A percentile compares a stretch with the other conserved stretches of the same genome.
Evolutionary conservation across 768 basidiomycete genomes (phyloP).

Genomic region (Hydnomerulius pinastri): DNA sequence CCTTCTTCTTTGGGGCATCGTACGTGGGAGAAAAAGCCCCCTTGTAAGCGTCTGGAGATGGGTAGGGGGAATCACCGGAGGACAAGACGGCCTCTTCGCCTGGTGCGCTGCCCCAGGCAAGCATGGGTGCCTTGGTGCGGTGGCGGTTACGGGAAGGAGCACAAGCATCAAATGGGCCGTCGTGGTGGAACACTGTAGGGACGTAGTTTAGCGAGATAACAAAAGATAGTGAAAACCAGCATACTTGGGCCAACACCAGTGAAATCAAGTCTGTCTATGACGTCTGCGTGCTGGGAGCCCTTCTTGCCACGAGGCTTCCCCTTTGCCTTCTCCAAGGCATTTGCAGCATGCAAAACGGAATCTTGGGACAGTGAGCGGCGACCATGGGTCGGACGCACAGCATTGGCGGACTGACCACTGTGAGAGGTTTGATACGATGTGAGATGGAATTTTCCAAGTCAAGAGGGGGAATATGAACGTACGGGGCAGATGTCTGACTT

Average conservation of each 20-base stretch:
- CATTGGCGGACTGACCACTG: conserved; percentile 24
- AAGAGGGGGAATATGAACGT: conserved; percentile 30
- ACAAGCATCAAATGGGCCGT: conserved; percentile 90
- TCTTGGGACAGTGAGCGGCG: conserved; percentile 55
- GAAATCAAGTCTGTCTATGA: conserved; percentile 87
- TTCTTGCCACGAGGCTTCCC: conserved; percentile 60
- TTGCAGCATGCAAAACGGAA: conserved; percentile 41
- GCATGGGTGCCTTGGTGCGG: conserved; percentile 78
- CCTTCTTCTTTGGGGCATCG: conserved; percentile 76
- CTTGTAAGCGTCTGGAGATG: conserved; percentile 42
- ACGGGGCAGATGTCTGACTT: conserved; percentile 52
- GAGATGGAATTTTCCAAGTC: conserved; percentile 23
- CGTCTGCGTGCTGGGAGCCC: conserved; percentile 81
- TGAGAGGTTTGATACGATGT: conserved; percentile 3
- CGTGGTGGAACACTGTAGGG: conserved; percentile 82
- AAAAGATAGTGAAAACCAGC: conserved; percentile 33
- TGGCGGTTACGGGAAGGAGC: conserved; percentile 87
- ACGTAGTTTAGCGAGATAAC: conserved; percentile 10
- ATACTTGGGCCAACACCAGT: conserved; percentile 82
- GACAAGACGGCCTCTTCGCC: conserved; percentile 44
- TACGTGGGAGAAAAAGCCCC: conserved; percentile 51
- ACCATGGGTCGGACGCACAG: conserved; percentile 28
- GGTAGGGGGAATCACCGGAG: conserved; percentile 50
- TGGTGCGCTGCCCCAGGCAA: conserved; percentile 61
- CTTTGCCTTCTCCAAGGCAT: conserved; percentile 47